phyloP scores from a whole-genome alignment of 2,329 filamentous ascomycete species.

The Trichoderma gracile region DNA sequence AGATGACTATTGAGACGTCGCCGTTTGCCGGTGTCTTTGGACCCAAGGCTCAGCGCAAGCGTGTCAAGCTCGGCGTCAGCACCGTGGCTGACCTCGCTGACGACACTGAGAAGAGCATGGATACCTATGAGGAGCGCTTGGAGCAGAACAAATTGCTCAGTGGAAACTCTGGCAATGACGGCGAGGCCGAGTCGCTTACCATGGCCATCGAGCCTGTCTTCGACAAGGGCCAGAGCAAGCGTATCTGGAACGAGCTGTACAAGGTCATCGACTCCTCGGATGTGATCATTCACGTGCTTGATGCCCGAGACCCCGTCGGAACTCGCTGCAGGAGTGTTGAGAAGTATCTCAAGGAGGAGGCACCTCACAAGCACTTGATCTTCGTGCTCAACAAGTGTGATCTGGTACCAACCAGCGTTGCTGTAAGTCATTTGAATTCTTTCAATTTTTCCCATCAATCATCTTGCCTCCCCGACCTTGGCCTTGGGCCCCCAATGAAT shows the following conservation, averaged over 20 bases:
- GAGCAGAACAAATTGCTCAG: constrained; percentile 78
- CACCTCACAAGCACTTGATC: constrained; percentile 87
- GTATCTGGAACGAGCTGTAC: constrained; percentile 96
- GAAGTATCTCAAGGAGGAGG: constrained; percentile 90
- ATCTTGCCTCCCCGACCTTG: constrained; percentile 26
- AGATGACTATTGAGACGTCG: constrained; percentile 85
- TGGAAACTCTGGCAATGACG: constrained; percentile 62
- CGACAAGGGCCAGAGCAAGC: constrained; percentile 89
- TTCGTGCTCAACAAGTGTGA: constrained; percentile 59
- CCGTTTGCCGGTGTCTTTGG: constrained; percentile 90
- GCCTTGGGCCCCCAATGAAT: constrained; percentile 57
- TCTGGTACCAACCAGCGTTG: constrained; percentile 85
- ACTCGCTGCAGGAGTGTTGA: constrained; percentile 78
- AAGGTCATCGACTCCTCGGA: constrained; percentile 96
- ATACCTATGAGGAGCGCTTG: constrained; percentile 75
- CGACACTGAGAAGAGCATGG: constrained; percentile 76
- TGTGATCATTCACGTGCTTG: constrained; percentile 91
- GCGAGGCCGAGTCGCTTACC: constrained; percentile 49
- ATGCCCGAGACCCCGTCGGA: constrained; percentile 85
- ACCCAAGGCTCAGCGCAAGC: constrained; percentile 87
- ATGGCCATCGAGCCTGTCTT: constrained; percentile 84
- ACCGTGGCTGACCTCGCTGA: constrained; percentile 80
- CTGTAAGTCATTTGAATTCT: constrained; percentile 69
- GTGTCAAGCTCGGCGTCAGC: constrained; percentile 83
- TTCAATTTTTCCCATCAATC: constrained; percentile 21